These are phyloP conservation scores for Hymenoscyphus infarciens DNA, from an alignment of 2,329 filamentous ascomycete species.

Conservation along the genomic window DNA sequence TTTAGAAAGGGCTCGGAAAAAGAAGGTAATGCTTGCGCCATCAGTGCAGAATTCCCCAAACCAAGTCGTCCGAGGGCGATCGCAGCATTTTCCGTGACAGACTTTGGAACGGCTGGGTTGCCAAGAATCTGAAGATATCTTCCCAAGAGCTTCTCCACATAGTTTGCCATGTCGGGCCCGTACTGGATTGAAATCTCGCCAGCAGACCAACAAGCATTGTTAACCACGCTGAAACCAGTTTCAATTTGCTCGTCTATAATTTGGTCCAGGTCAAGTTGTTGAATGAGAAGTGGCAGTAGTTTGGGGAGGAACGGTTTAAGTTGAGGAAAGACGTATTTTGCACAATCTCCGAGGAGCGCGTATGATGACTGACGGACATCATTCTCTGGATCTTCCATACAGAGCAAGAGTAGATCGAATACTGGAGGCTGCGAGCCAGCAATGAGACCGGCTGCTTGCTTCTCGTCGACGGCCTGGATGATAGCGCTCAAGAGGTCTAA, in stretches of 20 bases:
- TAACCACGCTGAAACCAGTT: slow-evolving; percentile 84
- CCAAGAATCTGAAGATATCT: slow-evolving; percentile 78
- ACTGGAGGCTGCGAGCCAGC: slow-evolving; percentile 73
- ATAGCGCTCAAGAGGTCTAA: slow-evolving; percentile 90
- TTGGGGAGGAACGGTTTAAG: slow-evolving; percentile 69
- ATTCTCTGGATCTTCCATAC: slow-evolving; percentile 86
- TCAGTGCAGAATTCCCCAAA: slow-evolving; percentile 67
- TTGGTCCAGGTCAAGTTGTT: slow-evolving; percentile 78
- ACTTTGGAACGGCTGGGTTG: slow-evolving; percentile 79
- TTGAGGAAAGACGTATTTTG: slow-evolving; percentile 84
- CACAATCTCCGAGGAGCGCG: slow-evolving; percentile 88
- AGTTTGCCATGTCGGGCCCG: slow-evolving; percentile 71
- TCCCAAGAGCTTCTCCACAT: slow-evolving; percentile 71
- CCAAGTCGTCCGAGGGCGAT: slow-evolving; percentile 89
- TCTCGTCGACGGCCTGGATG: slow-evolving; percentile 77
- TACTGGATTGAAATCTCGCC: slow-evolving; percentile 87
- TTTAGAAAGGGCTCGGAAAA: slow-evolving; percentile 81
- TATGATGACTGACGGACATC: slow-evolving; percentile 96
- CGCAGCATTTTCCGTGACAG: slow-evolving; percentile 88
- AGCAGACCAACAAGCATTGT: slow-evolving; percentile 96
- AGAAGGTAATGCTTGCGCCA: slow-evolving; percentile 74
- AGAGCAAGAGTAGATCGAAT: slow-evolving; percentile 86
- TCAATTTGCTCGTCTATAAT: slow-evolving; percentile 78
- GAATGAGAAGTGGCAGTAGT: slow-evolving; percentile 77
- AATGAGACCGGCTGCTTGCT: slow-evolving; percentile 74